Conservation (phyloP, 2,329 filamentous ascomycete genomes). For the Fusarium udum region DNA sequence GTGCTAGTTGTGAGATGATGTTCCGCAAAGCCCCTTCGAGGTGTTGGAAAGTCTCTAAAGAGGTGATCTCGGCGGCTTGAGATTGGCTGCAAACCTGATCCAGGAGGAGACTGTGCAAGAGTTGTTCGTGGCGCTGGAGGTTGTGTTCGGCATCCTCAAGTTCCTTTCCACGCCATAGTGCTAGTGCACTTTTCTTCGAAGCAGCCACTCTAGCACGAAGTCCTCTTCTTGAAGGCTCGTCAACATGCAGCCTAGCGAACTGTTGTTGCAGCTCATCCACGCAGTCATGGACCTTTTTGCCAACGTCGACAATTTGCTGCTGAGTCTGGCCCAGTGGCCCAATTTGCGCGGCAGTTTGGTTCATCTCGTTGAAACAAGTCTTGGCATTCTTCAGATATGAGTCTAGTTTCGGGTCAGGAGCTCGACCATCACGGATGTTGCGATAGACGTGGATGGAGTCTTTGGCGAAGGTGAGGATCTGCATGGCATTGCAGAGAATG, state of each 20-base stretch:
- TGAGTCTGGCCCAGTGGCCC: fast-evolving
- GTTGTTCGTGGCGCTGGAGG: neutral
- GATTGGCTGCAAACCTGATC: neutral
- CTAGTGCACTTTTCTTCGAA: neutral
- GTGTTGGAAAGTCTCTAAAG: fast-evolving
- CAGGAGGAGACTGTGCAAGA: neutral
- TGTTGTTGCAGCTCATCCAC: neutral
- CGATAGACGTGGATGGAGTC: neutral
- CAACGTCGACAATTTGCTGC: neutral
- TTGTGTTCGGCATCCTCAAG: neutral
- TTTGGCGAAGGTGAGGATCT: neutral
- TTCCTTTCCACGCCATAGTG: neutral
- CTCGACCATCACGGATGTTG: neutral
- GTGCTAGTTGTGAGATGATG: neutral
- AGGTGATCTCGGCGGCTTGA: neutral
- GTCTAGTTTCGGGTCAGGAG: neutral
- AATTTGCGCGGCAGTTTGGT: neutral
- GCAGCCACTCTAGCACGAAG: fast-evolving
- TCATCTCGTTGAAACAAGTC: neutral
- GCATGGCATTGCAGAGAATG: neutral
- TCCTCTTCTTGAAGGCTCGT: fast-evolving
- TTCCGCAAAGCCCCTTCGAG: fast-evolving
- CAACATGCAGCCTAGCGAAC: neutral
- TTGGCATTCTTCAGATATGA: neutral
- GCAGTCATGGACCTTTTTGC: neutral